phyloP scores from a whole-genome alignment of 2,329 filamentous ascomycete genomes.

The Pestalotiopsis sp. region DNA sequence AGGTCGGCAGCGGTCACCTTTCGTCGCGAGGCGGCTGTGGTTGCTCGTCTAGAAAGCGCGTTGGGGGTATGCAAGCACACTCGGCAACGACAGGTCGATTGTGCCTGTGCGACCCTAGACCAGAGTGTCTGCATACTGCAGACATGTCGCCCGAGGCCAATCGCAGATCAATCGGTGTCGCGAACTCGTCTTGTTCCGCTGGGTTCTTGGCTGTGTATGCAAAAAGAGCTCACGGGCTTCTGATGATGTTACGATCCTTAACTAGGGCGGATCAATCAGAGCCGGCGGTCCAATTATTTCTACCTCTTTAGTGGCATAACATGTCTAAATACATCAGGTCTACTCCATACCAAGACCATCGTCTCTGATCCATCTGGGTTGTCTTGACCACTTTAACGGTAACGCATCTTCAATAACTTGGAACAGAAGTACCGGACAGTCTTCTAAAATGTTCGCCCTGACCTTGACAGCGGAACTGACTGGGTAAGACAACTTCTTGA shows the following conservation, averaged over 20 bases:
- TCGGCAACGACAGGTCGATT: constrained; percentile 62
- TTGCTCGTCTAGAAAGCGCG: constrained; percentile 51
- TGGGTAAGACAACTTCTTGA: constrained; percentile 52
- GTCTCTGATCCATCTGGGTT: neutral
- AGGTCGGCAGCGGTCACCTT: constrained; percentile 54
- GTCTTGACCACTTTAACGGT: neutral
- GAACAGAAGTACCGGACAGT: neutral
- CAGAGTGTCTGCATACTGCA: constrained; percentile 68
- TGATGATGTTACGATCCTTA: constrained; percentile 3
- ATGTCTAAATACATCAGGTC: neutral
- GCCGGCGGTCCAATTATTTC: neutral
- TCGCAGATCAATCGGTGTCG: constrained; percentile 18
- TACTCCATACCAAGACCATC: neutral
- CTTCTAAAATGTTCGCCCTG: constrained; percentile 63
- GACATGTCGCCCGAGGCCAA: constrained; percentile 28
- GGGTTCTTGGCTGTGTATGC: neutral
- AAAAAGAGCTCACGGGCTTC: neutral
- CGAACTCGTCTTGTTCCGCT: constrained; percentile 6
- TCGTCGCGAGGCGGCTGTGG: constrained; percentile 51
- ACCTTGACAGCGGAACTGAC: constrained; percentile 68
- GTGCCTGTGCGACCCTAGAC: constrained; percentile 67
- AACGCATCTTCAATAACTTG: neutral
- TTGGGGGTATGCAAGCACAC: constrained; percentile 57
- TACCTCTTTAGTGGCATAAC: neutral
- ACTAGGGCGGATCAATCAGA: constrained; percentile 6